These are phyloP conservation scores for Neurospora sp. DNA, from an alignment of 495 filamentous ascomycete genomes.

Conservation along the genomic window DNA sequence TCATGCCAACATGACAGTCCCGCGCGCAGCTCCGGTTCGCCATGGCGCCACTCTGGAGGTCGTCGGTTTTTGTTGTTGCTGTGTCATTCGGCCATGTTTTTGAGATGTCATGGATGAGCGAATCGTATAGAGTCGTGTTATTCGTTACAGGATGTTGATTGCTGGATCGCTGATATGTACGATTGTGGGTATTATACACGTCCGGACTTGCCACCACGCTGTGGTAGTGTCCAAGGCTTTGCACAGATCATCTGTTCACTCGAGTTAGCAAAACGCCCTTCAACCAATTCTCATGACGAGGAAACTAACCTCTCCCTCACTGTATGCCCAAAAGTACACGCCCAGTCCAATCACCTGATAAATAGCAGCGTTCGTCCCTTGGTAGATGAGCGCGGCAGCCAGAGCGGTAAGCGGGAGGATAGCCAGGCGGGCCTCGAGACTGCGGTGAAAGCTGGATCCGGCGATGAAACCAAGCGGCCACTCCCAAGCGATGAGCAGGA, in stretches of 20 bases:
- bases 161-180: not conserved
- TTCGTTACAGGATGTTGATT: not conserved
- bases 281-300: not conserved
- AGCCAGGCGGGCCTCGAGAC: constrained; percentile 75
- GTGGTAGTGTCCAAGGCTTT: constrained; percentile 43
- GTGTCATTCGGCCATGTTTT: no score
- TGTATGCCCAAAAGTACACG: constrained; percentile 95
- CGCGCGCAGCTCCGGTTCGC: not conserved
- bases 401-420: constrained; percentile 76
- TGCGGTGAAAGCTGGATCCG: constrained; percentile 67
- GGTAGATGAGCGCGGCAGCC: constrained; percentile 70
- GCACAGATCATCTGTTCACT: constrained; percentile 37
- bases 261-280: not conserved
- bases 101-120: no score
- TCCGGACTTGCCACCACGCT: constrained; percentile 26
- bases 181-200: constrained; percentile 20
- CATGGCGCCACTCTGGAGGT: not conserved
- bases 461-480: constrained; percentile 67
- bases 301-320: constrained; percentile 68
- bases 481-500: constrained; percentile 78
- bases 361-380: constrained; percentile 81
- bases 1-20: not conserved
- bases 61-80: no score
- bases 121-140: not conserved
- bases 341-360: constrained; percentile 84